Evolutionary conservation across 192 early-diverging fungal species (phyloP).

Genomic region (Backusella tarrabulga): DNA sequence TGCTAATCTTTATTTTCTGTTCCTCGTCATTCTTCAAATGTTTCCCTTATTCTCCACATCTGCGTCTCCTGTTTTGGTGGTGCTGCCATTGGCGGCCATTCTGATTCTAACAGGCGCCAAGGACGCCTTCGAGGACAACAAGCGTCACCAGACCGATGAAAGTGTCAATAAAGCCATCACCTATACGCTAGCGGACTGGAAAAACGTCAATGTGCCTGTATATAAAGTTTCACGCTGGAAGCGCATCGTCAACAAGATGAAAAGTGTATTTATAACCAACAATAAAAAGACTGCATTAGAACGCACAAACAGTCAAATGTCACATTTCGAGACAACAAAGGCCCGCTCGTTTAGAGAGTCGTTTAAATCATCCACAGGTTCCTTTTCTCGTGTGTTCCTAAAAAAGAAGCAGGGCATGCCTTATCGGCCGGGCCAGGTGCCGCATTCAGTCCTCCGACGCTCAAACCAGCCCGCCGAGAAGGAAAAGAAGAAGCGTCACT

Average conservation of each 20-base stretch:
- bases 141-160: conserved; percentile 83
- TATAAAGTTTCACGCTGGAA: conserved; percentile 27
- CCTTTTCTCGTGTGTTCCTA: conserved; percentile 25
- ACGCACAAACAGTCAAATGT: background rate
- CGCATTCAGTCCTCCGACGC: conserved; percentile 45
- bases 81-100: conserved; percentile 80
- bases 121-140: conserved; percentile 91
- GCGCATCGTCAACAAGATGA: background rate
- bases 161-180: conserved; percentile 72
- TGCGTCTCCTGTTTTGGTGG: conserved; percentile 75
- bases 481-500: conserved; percentile 30
- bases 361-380: conserved; percentile 14
- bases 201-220: conserved; percentile 55
- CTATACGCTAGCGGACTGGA: conserved; percentile 56
- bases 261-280: conserved; percentile 1
- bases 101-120: conserved; percentile 77
- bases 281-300: background rate
- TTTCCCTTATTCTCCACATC: conserved; percentile 44
- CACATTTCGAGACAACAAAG: background rate
- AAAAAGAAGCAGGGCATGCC: conserved; percentile 23
- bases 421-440: conserved; percentile 41
- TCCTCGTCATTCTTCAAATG: conserved; percentile 84
- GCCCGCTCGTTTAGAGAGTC: conserved; percentile 14
- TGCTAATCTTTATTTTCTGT: conserved; percentile 96
- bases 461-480: background rate